Evolutionary conservation across 2,329 filamentous ascomycete species (phyloP).

Genomic region (Akanthomyces dipterigenus): DNA sequence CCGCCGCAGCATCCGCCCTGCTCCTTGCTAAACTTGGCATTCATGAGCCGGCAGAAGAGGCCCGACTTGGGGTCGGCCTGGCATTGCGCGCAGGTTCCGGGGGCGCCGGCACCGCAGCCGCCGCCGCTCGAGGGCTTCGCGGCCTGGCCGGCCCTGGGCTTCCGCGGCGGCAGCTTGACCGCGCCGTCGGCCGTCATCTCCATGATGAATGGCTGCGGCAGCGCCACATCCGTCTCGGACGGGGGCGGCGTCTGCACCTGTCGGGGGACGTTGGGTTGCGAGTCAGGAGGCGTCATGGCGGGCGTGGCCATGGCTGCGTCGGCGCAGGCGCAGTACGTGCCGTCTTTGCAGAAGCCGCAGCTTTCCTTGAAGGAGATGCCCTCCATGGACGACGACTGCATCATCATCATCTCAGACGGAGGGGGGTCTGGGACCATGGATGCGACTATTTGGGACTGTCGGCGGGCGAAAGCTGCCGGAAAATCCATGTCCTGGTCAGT

Average conservation of each 20-base stretch:
- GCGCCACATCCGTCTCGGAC: constrained; percentile 53
- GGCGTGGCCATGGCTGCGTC: constrained; percentile 44
- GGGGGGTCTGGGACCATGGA: constrained; percentile 20
- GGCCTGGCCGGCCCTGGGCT: constrained; percentile 25
- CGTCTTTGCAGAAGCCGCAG: constrained; percentile 78
- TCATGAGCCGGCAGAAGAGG: constrained; percentile 75
- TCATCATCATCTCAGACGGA: constrained; percentile 25
- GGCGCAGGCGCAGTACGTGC: constrained; percentile 75
- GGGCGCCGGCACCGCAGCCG: constrained; percentile 59
- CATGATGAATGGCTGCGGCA: constrained; percentile 41
- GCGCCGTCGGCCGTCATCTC: constrained; percentile 54
- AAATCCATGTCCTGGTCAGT: constrained; percentile 62
- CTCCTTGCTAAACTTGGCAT: constrained; percentile 52
- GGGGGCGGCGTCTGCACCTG: constrained; percentile 52
- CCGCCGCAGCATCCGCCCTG: constrained; percentile 54
- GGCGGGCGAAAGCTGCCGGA: constrained; percentile 55
- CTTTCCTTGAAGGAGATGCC: constrained; percentile 52
- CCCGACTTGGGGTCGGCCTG: constrained; percentile 70
- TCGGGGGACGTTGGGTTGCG: constrained; percentile 34
- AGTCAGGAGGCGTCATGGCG: constrained; percentile 33
- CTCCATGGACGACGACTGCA: constrained; percentile 30
- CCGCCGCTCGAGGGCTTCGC: constrained; percentile 22
- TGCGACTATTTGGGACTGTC: constrained; percentile 21
- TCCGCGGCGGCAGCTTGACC: constrained; percentile 48
- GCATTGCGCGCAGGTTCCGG: constrained; percentile 74